Evolutionary conservation across 192 early-diverging fungal species (phyloP).

Genomic region (Coemansia sp.): DNA sequence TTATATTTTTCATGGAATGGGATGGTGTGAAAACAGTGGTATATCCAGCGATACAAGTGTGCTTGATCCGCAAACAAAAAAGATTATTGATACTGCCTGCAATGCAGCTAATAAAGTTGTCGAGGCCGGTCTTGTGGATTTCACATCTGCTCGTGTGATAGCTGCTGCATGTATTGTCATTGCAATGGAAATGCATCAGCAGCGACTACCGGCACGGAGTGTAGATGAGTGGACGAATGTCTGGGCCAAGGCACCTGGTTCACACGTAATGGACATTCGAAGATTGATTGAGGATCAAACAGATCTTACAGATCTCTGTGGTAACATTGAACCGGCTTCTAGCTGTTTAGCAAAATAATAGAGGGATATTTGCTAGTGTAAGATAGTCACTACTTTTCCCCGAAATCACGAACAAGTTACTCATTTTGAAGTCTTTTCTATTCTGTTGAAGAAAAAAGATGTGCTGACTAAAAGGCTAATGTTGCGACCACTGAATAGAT

Average conservation of each 20-base stretch:
- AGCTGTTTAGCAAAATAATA: too few species aligned
- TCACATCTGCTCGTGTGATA: conserved; percentile 15
- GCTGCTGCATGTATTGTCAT: conserved; percentile 27
- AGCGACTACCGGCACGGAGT: conserved; percentile 23
- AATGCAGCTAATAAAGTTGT: conserved; percentile 19
- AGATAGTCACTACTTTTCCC: too few species aligned
- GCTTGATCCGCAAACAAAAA: conserved; percentile 22
- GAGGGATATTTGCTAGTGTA: too few species aligned
- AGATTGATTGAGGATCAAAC: conserved; percentile 9
- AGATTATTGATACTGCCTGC: conserved; percentile 16
- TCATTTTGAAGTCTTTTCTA: too few species aligned
- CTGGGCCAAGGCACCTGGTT: conserved; percentile 24
- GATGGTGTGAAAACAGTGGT: conserved; percentile 35
- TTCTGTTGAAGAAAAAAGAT: too few species aligned
- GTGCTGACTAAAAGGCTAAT: conserved; percentile 48
- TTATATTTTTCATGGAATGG: conserved; percentile 31
- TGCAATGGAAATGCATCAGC: conserved; percentile 6
- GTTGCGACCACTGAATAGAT: conserved; percentile 88
- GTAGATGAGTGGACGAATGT: conserved; percentile 29
- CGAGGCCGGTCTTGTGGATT: conserved; percentile 22
- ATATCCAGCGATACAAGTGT: conserved; percentile 20
- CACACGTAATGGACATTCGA: conserved; percentile 6
- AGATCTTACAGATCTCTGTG: too few species aligned
- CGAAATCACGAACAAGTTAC: too few species aligned
- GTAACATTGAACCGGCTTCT: too few species aligned